Base-by-base conservation (phyloP, 1,139 yeast species). In the Kodamaea fungicola region DNA sequence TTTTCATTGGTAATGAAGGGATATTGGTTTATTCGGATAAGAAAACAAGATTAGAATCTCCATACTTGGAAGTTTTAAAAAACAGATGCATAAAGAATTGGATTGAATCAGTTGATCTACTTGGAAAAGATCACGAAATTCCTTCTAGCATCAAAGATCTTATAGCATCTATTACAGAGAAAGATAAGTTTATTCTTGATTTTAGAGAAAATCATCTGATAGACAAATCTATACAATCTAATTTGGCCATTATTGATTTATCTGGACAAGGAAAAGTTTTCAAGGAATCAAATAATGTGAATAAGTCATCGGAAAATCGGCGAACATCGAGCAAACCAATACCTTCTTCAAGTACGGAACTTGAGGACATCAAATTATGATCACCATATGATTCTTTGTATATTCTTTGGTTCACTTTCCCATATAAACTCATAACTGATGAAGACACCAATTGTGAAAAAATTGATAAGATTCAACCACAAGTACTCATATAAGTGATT, bases 311-410 rank as follows among this genome's bases (percentile, higher is more conserved):
- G 19, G 19, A 4, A 16, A 16, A 16, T 16, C 19, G 19, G 19
- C 19, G 5, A 16, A 4, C 19, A 16, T 16, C 19, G 5, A 33
- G 19, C 19, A 16, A 16, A 16, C 19, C 19, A 16, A 5, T 16
- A 16, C 19, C 19, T 16, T 16, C 19, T 5, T 16, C 19, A 16
- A 16, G 19, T 16, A 16, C 19, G 5, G 19, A 16, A 16, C 19
- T 16, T 5, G 19, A 16, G 5, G 19, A 16, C 5, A 16, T 16
- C 19, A 16, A 16, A 16, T 16, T 16, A 5, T 16, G 19, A 16
- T 16, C 62, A 90, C 97, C 97, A 92, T 54, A 90, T 88, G 44
- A 92, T 87, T 49, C 97, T 74, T 61, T 89, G 96, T 10, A 71
- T 54, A 12, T 55, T 60, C 1, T 66, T 70, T 1, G 77, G 68